phyloP scores from a whole-genome alignment of 345 rosid genomes.

The Geranium rotundifolium region DNA sequence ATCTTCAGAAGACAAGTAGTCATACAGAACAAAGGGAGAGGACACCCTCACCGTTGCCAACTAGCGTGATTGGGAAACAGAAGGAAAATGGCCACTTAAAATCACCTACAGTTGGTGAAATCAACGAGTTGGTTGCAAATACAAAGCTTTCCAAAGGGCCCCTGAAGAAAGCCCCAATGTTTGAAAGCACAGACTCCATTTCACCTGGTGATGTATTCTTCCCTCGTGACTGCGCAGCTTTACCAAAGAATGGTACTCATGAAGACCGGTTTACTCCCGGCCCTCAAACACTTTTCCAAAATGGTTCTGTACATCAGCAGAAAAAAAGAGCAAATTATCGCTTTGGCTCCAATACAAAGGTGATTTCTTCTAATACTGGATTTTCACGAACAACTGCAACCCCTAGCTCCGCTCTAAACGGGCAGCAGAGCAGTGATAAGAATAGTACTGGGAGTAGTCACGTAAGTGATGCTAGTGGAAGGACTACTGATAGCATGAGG shows the following conservation, averaged over 20 bases:
- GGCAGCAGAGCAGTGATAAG: constrained; percentile 17
- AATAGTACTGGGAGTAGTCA: constrained; percentile 26
- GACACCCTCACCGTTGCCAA: constrained; percentile 19
- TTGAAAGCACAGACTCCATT: constrained; percentile 43
- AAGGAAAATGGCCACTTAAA: no score
- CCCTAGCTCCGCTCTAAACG: constrained; percentile 18
- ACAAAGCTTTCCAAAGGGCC: constrained; percentile 26
- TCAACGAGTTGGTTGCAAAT: constrained; percentile 45
- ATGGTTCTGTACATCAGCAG: constrained; percentile 13
- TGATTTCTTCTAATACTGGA: not conserved
- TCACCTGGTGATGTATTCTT: constrained; percentile 52
- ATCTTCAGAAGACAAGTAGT: constrained; percentile 8
- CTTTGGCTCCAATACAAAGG: constrained; percentile 12
- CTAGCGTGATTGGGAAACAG: constrained; percentile 12
- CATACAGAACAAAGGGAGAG: constrained; percentile 17
- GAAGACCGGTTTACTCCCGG: not conserved
- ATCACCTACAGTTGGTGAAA: constrained; percentile 28
- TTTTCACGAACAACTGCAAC: not conserved
- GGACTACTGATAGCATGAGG: constrained; percentile 24
- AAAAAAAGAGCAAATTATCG: constrained; percentile 8
- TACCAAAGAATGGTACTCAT: constrained; percentile 11
- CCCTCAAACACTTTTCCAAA: constrained; percentile 2
- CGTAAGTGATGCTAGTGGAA: constrained; percentile 26
- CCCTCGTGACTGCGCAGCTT: constrained; percentile 20
- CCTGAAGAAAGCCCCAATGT: not conserved